phyloP scores from a whole-genome alignment of 352 stramenopile genomes.

The Globisporangium paddicum region DNA sequence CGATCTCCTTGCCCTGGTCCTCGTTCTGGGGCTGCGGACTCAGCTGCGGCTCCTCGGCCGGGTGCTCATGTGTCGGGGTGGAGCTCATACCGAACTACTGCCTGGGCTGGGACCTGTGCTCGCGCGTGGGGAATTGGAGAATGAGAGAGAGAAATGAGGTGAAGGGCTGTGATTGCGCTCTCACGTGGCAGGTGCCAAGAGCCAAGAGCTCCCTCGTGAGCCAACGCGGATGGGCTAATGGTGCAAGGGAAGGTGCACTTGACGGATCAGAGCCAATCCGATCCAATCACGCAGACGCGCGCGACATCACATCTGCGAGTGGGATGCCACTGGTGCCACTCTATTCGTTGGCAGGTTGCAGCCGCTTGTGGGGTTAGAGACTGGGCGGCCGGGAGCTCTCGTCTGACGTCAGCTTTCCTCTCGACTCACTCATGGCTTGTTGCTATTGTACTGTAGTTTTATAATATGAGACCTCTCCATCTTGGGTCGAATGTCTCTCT shows the following conservation, averaged over 20 bases:
- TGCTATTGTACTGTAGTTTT: too few species aligned
- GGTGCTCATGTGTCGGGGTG: background rate
- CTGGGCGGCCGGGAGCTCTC: background rate
- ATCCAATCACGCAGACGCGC: background rate
- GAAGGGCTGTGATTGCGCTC: background rate
- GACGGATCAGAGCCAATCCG: background rate
- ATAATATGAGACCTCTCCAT: too few species aligned
- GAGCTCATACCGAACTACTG: too few species aligned
- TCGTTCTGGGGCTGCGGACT: background rate
- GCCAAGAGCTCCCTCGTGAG: background rate
- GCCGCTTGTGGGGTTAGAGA: slow-evolving; percentile 5
- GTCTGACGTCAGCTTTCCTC: background rate
- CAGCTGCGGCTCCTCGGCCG: background rate
- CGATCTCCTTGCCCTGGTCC: slow-evolving; percentile 40
- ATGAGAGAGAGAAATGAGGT: slow-evolving; percentile 9
- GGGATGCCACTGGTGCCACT: slow-evolving; percentile 4
- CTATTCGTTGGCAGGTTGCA: slow-evolving; percentile 15
- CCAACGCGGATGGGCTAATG: background rate
- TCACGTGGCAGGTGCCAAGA: slow-evolving; percentile 5
- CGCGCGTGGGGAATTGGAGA: slow-evolving; percentile 2
- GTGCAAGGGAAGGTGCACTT: background rate
- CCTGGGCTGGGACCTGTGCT: background rate
- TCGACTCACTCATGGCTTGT: background rate
- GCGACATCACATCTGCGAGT: background rate
- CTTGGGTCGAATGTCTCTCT: too few species aligned